These are phyloP conservation scores for Solanum rostratum DNA, from an alignment of 257 asterid species.

Conservation along the genomic window DNA sequence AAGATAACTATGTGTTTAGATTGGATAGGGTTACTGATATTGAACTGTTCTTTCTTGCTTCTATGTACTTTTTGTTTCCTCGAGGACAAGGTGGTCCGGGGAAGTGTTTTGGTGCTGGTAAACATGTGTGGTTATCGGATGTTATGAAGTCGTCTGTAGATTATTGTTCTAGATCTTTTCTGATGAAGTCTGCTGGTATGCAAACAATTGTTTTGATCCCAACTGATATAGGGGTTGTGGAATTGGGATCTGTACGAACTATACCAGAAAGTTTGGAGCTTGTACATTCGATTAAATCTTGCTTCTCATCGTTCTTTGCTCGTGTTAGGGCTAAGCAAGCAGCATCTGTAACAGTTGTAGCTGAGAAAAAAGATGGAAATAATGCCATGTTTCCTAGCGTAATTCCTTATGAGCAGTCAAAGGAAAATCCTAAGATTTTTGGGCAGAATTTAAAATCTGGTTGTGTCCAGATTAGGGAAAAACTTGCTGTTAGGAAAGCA, in stretches of 20 bases:
- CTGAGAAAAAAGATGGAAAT: conserved; percentile 21
- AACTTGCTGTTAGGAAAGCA: conserved; percentile 18
- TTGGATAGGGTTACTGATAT: conserved; percentile 83
- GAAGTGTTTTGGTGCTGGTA: conserved; percentile 48
- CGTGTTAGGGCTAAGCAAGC: conserved; percentile 31
- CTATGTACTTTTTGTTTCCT: conserved; percentile 86
- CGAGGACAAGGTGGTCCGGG: conserved; percentile 80
- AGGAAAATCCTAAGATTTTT: conserved; percentile 40
- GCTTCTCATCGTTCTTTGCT: conserved; percentile 43
- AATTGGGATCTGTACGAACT: conserved; percentile 68
- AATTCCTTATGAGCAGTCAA: conserved; percentile 14
- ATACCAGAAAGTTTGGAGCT: conserved; percentile 58
- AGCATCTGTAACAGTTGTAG: conserved; percentile 9
- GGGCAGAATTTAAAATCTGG: conserved; percentile 52
- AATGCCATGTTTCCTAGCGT: not conserved
- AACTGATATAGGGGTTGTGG: conserved; percentile 75
- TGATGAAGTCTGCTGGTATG: conserved; percentile 72
- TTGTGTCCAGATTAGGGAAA: conserved; percentile 26
- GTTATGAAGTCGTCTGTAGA: conserved; percentile 31
- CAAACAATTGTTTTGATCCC: conserved; percentile 80
- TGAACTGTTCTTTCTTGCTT: conserved; percentile 88
- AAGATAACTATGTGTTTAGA: conserved; percentile 65
- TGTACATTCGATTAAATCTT: conserved; percentile 33
- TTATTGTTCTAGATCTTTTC: conserved; percentile 66
- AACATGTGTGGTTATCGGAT: conserved; percentile 57